A percentile compares a stretch with the other conserved stretches of the same genome.
These are phyloP conservation scores for Bruguiera gymnorhiza DNA, from an alignment of 345 rosid genomes.

Conservation along the genomic window DNA sequence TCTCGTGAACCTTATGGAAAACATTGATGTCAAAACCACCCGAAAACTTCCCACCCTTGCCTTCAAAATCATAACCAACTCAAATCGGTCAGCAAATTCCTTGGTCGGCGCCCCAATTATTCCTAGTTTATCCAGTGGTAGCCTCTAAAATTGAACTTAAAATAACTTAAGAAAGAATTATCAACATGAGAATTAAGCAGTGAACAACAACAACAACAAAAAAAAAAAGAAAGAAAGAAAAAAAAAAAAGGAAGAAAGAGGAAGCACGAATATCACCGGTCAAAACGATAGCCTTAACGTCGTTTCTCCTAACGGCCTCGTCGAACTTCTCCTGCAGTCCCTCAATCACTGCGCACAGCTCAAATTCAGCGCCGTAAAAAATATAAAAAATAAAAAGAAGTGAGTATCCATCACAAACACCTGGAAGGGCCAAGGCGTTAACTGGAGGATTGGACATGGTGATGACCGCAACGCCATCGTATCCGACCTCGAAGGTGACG, in stretches of 20 bases:
- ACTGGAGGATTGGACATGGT: slow-evolving; percentile 94
- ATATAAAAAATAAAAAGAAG: neutral
- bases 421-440: slow-evolving; percentile 70
- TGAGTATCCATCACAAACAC: slow-evolving; percentile 26
- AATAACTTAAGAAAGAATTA: neutral
- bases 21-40: slow-evolving; percentile 93
- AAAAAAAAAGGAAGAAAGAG: neutral
- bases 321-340: slow-evolving; percentile 72
- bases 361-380: neutral
- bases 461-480: slow-evolving; percentile 86
- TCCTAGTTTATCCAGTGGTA: neutral
- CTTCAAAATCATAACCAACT: slow-evolving; percentile 32
- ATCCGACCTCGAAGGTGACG: slow-evolving; percentile 69
- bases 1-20: slow-evolving; percentile 63
- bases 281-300: slow-evolving; percentile 82
- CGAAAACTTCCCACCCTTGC: slow-evolving; percentile 77
- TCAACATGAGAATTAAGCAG: neutral
- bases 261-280: slow-evolving; percentile 41
- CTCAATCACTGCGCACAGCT: slow-evolving; percentile 44
- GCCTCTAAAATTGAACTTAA: neutral
- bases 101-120: neutral
- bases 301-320: slow-evolving; percentile 66
- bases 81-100: slow-evolving; percentile 1
- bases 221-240: neutral
- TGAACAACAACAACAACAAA: neutral